Evolutionary conservation across 2,329 filamentous ascomycete genomes (phyloP), one percentile per base, ranked within the genome.

Genomic region (Ceratocystis alfenasii): DNA sequence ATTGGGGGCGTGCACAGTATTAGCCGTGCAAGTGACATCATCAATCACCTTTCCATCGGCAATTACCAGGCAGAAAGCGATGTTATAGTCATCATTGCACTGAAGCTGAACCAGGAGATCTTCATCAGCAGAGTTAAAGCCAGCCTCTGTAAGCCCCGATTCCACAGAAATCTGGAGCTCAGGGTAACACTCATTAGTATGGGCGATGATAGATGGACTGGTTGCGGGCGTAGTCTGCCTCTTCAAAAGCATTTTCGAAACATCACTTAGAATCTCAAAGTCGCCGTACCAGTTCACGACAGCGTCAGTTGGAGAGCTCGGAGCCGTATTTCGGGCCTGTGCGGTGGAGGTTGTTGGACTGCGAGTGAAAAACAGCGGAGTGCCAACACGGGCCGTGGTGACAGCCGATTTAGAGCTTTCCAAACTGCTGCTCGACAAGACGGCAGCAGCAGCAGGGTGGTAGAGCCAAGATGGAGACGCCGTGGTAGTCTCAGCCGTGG

Each of bases 321-420:
- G 30, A 12, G 20, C n/a, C 25, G 36, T 45, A 15, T 12, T 48
- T 2, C 30, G 25, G 17, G 48, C 2, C 53, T 28, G 7, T 8
- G 20, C 25, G 15, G 50, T 28, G 17, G 63, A 33, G 28, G 63
- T 6, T 30, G 61, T 2, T 25, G 20, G 30, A 7, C 44, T 62
- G 55, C 1, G 65, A 62, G 61, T 61, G 25, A 53, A 64, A 12
- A n/a, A 30, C 3, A 64, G 44, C 28, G 65, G 65, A 25, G 20
- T 55, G 45, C 65, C 62, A 12, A 64, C 65, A 6, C 65, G 62
- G 30, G 41, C 36, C 1, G 53, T 64, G 7, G 62, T 67, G 41
- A 28, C 5, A 25, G 20, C 3, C 3, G 48, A n/a, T 25, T 6
- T 25, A 17, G 48, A 8, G 15, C 48, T 53, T 25, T 53, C 3